Evolutionary conservation across 1,284 basidiomycete species (phyloP), one percentile per base, ranked within the genome.

Genomic region (Phylloboletellus chloephorus): DNA sequence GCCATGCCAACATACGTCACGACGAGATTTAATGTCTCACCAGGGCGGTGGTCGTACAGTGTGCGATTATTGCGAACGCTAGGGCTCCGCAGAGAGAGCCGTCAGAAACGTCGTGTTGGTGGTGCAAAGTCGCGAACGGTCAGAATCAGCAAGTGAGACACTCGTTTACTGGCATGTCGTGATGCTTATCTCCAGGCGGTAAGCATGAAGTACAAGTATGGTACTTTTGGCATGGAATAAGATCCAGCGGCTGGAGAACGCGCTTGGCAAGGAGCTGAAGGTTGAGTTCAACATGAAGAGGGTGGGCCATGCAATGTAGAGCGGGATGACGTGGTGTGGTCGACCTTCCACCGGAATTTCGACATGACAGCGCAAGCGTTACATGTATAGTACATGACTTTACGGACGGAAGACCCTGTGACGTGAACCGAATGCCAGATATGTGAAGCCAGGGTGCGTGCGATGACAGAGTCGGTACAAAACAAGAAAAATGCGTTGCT

Each of bases 61-160:
- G n/a, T n/a, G n/a, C n/a, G 37, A 34, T 9, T 30, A 22, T 31
- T 38, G 25, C 29, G 36, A 22, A 31, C 28, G 26, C 23, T 17
- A 20, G 34, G n/a, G n/a, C n/a, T n/a, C n/a, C n/a, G n/a, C n/a
- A 20, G 21, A 37, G 10, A 37, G 22, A 23, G 24, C 30, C 13
- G 37, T 17, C 24, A 33, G 28, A 8, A 16, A 9, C 15, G 29
- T 29, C 21, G 9, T 12, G 16, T 24, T 33, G 31, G 12, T 32
- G 21, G 7, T n/a, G 21, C 7, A 17, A 25, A 32, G 11, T 38
- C 17, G n/a, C 10, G 11, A n/a, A 36, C 29, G 16, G 24, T 30
- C 17, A 33, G 25, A 39, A 50, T 30, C 17, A 33, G 25, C 36
- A 50, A 50, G 50, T 51, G 50, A 51, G 48, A 52, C 47, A 51